Conservation (phyloP, 169 alveolate genomes). For the Plasmodium knowlesi region DNA sequence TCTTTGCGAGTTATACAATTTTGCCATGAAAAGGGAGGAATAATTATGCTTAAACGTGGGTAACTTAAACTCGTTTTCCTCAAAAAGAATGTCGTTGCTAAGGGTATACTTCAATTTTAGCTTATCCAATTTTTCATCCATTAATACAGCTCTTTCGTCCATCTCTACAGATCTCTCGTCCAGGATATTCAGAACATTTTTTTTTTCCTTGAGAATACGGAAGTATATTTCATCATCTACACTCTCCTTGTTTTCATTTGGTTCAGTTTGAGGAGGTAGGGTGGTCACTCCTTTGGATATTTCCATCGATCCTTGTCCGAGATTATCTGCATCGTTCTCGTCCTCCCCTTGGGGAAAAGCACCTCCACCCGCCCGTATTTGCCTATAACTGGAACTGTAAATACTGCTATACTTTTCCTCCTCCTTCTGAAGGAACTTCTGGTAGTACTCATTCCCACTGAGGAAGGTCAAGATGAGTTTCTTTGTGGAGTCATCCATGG, state of each 20-base stretch:
- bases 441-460: slow-evolving; percentile 50
- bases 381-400: slow-evolving; percentile 16
- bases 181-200: slow-evolving; percentile 29
- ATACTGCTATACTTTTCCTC: slow-evolving; percentile 64
- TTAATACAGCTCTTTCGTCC: background rate
- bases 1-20: slow-evolving; percentile 54
- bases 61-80: slow-evolving; percentile 55
- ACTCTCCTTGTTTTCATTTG: slow-evolving; percentile 14
- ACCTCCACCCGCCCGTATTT: background rate
- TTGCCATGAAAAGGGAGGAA: slow-evolving; percentile 42
- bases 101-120: slow-evolving; percentile 48
- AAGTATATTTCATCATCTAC: slow-evolving; percentile 54
- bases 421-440: slow-evolving; percentile 40
- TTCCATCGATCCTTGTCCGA: background rate
- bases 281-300: background rate
- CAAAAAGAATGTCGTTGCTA: slow-evolving; percentile 62
- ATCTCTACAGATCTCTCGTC: background rate
- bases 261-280: background rate
- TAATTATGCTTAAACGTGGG: slow-evolving; percentile 12
- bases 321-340: background rate
- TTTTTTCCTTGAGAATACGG: slow-evolving; percentile 53
- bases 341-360: background rate
- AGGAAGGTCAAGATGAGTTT: slow-evolving; percentile 28
- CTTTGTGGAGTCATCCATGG: slow-evolving; percentile 4
- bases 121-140: slow-evolving; percentile 46